These are phyloP conservation scores for Pleurotus giganteus DNA, from an alignment of 768 basidiomycete genomes.

Conservation along the genomic window DNA sequence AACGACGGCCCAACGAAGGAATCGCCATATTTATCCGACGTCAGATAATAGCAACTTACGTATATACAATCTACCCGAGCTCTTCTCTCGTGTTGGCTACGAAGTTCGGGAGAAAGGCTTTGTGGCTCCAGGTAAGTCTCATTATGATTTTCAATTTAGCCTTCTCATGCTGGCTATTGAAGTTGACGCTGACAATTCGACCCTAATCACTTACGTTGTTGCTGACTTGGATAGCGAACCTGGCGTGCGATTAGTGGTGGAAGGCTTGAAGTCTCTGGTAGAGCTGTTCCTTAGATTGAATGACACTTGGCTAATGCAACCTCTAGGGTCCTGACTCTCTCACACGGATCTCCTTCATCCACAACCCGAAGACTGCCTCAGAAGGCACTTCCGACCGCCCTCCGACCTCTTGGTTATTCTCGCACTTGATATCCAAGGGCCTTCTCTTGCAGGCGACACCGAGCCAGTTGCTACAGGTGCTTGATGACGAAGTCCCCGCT, in stretches of 20 bases:
- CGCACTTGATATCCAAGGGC: constrained; percentile 44
- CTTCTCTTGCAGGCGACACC: constrained; percentile 38
- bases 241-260: constrained; percentile 58
- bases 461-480: constrained; percentile 34
- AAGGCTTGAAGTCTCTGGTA: constrained; percentile 68
- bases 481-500: constrained; percentile 27
- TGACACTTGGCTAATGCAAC: not conserved
- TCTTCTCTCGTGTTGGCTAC: constrained; percentile 49
- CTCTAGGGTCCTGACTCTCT: constrained; percentile 41
- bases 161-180: not conserved
- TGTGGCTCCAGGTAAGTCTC: constrained; percentile 38
- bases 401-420: constrained; percentile 44
- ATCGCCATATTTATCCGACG: constrained; percentile 66
- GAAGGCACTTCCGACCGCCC: constrained; percentile 16
- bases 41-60: constrained; percentile 43
- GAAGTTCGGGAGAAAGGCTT: constrained; percentile 43
- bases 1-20: constrained; percentile 66
- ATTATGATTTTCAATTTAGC: not conserved
- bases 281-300: constrained; percentile 15
- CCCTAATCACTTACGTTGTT: constrained; percentile 61
- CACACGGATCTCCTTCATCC: constrained; percentile 73
- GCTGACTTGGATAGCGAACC: constrained; percentile 71
- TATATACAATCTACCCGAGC: constrained; percentile 53
- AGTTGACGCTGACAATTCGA: constrained; percentile 32
- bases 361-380: constrained; percentile 50